A percentile compares a stretch with the other conserved stretches of the same genome.
These are phyloP conservation scores for Gardenia jasminoides DNA, from an alignment of 257 asterid species.

Conservation along the genomic window DNA sequence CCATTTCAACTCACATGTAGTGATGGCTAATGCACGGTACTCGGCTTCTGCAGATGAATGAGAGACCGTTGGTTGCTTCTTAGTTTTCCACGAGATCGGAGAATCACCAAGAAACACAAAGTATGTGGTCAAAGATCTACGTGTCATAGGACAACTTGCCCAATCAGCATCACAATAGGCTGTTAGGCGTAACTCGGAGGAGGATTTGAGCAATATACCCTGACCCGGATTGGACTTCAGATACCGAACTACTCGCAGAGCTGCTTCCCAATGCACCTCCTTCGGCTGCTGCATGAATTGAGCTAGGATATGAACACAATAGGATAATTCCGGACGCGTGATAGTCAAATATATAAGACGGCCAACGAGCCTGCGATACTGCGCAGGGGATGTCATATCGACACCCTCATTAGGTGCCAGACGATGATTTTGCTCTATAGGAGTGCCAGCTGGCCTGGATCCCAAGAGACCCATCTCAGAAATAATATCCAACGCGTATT, in stretches of 20 bases:
- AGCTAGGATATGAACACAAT: neutral
- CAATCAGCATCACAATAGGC: conserved; percentile 9
- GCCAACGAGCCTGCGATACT: neutral
- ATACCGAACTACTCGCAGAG: neutral
- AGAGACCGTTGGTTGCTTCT: neutral
- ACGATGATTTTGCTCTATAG: neutral
- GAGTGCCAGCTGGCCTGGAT: neutral
- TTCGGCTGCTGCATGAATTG: conserved; percentile 7
- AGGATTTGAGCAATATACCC: neutral
- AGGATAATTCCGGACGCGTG: neutral
- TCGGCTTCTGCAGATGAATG: no score
- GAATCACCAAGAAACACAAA: neutral
- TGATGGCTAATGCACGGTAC: neutral
- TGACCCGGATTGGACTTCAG: conserved; percentile 2
- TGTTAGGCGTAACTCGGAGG: neutral
- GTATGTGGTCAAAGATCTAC: neutral
- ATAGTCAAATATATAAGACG: neutral
- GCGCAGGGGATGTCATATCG: neutral
- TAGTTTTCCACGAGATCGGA: neutral
- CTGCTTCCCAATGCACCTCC: conserved; percentile 2
- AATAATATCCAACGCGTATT: neutral
- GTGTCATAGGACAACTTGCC: conserved; percentile 14
- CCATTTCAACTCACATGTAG: neutral
- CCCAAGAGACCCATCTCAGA: neutral
- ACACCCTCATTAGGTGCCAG: neutral